Base-by-base conservation (phyloP, 1,284 basidiomycete species). In the Apiotrichum brassicae region DNA sequence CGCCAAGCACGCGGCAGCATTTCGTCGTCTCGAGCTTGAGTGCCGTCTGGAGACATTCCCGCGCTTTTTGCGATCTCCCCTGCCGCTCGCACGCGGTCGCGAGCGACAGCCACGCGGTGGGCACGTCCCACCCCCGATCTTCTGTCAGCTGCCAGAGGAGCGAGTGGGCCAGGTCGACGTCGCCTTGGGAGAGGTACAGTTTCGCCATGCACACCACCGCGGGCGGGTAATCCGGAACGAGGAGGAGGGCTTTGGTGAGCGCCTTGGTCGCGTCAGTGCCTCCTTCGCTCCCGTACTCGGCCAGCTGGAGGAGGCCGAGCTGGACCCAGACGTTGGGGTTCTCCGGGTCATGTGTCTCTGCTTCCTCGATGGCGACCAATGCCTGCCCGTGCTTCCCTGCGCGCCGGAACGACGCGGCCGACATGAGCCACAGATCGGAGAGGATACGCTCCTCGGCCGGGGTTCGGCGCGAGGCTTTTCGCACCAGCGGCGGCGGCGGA, bases 241-340 rank as follows among this genome's bases (percentile, higher is more conserved):
- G 81, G 65, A 90, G 85, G 12, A 91, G 76, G 0, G 87, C 86
- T 64, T 93, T 93, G 48, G 86, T 82, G 60, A 90, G 82, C 1
- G 87, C 78, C 24, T 37, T 23, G 2, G 35, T n/a, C 7, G 38
- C 33, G 14, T 41, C 35, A 9, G 24, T 19, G 24, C 38, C 40
- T 26, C 26, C 44, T 8, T 42, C 34, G 3, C 8, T 18, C 24
- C 82, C 65, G 1, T 30, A 26, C 33, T 45, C 37, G 1, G 56
- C 49, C n/a, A 78, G 65, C 60, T 87, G 79, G 66, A 90, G 88
- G 23, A 91, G 65, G 0, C 87, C 89, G 35, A 92, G 78, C 84
- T 92, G 93, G 8, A 94, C 86, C 92, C 93, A 97, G 13, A 97
- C 89, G 28, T 82, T 84, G 1, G 91, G 82, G 66, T 92, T 89